Evolutionary conservation across 345 rosid genomes (phyloP), one percentile per base, ranked within the genome.

Genomic region (Citrus reticulata): DNA sequence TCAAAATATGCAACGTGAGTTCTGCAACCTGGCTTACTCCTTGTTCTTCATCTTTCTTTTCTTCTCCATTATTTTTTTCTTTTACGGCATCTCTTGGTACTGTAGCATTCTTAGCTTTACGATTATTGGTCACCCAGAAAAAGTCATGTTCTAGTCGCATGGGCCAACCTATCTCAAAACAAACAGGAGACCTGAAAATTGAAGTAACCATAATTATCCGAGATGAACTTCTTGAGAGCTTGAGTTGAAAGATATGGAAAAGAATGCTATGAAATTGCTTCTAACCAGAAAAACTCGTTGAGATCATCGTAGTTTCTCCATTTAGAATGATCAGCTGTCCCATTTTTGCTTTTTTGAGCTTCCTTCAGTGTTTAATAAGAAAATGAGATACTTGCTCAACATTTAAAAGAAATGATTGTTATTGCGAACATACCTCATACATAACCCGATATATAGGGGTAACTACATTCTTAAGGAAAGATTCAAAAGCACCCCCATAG

Each of bases 231-330:
- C 30, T 75, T 68, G 37, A 74, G 83, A 80, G 70, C 74, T 61
- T 74, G 37, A 67, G 60, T 63, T 14, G 5, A 37, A 4, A 40
- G 49, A 70, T 22, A 70, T 57, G 57, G 20, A 69, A 72, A 40
- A 75, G 22, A 34, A 32, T 27, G 11, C 22, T 20, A 35, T 24
- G 20, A 49, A 74, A 57, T 27, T 32, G 74, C 65, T 74, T 49
- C 92, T 80, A 35, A 92, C 99, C 98, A 95, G 89, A 95, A 95
- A 83, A 77, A 95, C 86, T 95, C 99, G 51, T 93, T 95, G 74
- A 93, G 86, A 81, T 95, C 99, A 84, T 95, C 99, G n/a, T 93
- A 95, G 89, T 95, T 95, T 88, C 99, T 90, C 99, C 99, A 95
- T 73, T 90, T 88, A 63, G 93, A 92, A 84, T 95, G 91, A 79